Evolutionary conservation across 768 basidiomycete species (phyloP), one percentile per base, ranked within the genome.

Genomic region (Boletus vermiculosoides): DNA sequence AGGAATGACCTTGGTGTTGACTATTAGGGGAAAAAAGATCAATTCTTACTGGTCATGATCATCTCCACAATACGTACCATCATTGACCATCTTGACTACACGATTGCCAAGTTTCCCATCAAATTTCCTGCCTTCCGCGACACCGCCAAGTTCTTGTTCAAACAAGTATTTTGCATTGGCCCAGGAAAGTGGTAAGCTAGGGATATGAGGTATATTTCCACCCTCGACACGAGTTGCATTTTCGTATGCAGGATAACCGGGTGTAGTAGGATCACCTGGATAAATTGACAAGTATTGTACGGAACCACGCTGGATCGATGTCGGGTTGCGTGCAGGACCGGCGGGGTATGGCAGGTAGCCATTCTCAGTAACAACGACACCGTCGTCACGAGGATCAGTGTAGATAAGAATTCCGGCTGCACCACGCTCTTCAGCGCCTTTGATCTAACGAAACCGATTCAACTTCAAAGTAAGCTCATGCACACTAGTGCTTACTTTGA

Each of bases 181-280:
- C 87, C 91, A 95, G 0, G 89, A 92, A 60, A 97, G 83, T 0
- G 95, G 95, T 16, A 97, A 71, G 61, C 90, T 93, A 1, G 90
- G 90, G 60, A 93, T 92, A 12, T 64, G 71, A 4, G 90, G 90
- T 37, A 88, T 81, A 62, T 87, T 90, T 42, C 74, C 74, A 33
- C 76, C 80, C 55, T 80, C 78, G 40, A 71, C 74, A 49, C 89
- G 80, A n/a, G 87, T 86, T 42, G 84, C 83, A 67, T 93, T 85
- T 67, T 85, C 79, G 70, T 97, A 97, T 3, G 95, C 80, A 39
- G 95, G 95, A 61, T 84, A 81, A 18, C 90, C 91, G 2, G 94
- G 94, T 2, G 94, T 97, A 0, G 88, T 85, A 4, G 94, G 92
- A 64, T 91, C 89, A 12, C 87, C 85, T 13, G 84, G 84, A 66